These are phyloP conservation scores for Vicia villosa DNA, from an alignment of 306 rosid genomes.

Conservation along the genomic window DNA sequence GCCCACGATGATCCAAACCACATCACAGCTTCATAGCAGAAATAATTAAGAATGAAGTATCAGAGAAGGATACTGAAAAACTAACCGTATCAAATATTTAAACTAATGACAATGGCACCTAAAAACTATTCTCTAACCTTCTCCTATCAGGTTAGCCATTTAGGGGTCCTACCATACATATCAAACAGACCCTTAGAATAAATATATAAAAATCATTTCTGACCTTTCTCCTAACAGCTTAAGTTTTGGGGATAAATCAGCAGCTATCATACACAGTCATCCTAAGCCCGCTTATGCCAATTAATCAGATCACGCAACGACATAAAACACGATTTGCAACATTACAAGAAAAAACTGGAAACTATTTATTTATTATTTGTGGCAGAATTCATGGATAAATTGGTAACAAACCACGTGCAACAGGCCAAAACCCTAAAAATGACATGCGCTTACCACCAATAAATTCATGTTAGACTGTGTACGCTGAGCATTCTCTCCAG, in stretches of 20 bases:
- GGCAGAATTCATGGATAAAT: conserved; percentile 22
- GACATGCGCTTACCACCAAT: conserved; percentile 72
- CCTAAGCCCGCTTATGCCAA: conserved; percentile 22
- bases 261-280: conserved; percentile 2
- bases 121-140: conserved; percentile 8
- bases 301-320: conserved; percentile 13
- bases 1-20: conserved; percentile 25
- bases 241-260: conserved; percentile 3
- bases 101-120: conserved; percentile 6
- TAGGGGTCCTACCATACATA: conserved; percentile 1
- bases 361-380: conserved; percentile 1
- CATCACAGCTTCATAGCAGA: conserved; percentile 17
- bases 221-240: not conserved
- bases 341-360: conserved; percentile 14
- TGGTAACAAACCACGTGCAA: conserved; percentile 8
- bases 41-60: not conserved
- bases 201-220: conserved; percentile 8
- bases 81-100: conserved; percentile 5
- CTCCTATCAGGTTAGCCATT: conserved; percentile 17
- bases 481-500: conserved; percentile 54
- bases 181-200: not conserved
- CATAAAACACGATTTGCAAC: conserved; percentile 7
- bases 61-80: not conserved
- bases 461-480: conserved; percentile 69
- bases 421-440: conserved; percentile 29